Evolutionary conservation across 805 yeast genomes (phyloP).

Genomic region (Candida tammaniensis): DNA sequence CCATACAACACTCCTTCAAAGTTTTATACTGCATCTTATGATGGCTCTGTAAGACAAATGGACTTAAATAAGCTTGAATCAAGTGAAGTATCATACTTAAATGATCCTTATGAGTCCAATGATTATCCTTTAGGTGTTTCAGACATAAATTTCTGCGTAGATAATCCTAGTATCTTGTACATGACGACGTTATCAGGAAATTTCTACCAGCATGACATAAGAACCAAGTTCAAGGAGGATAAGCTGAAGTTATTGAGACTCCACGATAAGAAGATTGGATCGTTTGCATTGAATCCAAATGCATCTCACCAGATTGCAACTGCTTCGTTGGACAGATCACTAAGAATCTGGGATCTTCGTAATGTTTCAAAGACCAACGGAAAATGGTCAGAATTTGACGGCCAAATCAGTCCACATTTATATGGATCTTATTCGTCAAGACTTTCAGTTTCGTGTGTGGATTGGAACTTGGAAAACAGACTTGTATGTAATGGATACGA

Average conservation of each 20-base stretch:
- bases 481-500: constrained; percentile 94
- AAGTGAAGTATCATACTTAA: constrained; percentile 42
- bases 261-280: constrained; percentile 91
- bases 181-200: constrained; percentile 80
- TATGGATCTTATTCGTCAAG: constrained; percentile 68
- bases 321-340: constrained; percentile 82
- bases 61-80: constrained; percentile 64
- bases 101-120: constrained; percentile 51
- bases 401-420: constrained; percentile 45
- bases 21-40: constrained; percentile 75
- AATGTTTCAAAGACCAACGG: constrained; percentile 38
- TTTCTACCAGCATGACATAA: constrained; percentile 68
- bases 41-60: constrained; percentile 75
- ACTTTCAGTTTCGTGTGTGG: constrained; percentile 79
- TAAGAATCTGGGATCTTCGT: constrained; percentile 87
- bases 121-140: constrained; percentile 58
- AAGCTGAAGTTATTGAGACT: constrained; percentile 48
- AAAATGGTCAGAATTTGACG: constrained; percentile 57
- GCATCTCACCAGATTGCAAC: constrained; percentile 69
- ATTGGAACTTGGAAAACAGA: constrained; percentile 68
- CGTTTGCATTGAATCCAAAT: constrained; percentile 75
- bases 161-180: constrained; percentile 53
- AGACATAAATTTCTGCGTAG: constrained; percentile 58
- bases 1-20: constrained; percentile 49
- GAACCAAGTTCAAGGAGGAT: constrained; percentile 41